A percentile compares a stretch with the other conserved stretches of the same genome.
These are phyloP conservation scores for Colletotrichum chrysophilum DNA, from an alignment of 2,329 filamentous ascomycete genomes.

Conservation along the genomic window DNA sequence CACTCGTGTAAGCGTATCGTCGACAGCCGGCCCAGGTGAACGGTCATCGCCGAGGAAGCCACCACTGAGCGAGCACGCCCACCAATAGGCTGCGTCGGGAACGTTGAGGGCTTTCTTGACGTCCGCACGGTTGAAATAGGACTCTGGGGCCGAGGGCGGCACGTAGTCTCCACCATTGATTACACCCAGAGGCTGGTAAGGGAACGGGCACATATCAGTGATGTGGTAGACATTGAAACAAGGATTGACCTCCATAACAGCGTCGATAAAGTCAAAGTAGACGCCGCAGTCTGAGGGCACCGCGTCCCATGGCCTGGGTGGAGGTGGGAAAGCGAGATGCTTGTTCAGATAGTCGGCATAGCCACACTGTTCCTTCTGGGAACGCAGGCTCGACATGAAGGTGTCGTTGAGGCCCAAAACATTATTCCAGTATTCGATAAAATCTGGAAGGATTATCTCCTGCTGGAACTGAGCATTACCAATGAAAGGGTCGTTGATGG, in stretches of 20 bases:
- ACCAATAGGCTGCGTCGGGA: slow-evolving; percentile 40
- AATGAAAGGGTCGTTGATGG: slow-evolving; percentile 76
- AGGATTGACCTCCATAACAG: slow-evolving; percentile 66
- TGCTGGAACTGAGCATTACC: slow-evolving; percentile 53
- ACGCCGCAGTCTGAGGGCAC: slow-evolving; percentile 54
- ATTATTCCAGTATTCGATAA: slow-evolving; percentile 63
- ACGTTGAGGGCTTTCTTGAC: slow-evolving; percentile 75
- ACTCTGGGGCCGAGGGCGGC: slow-evolving; percentile 60
- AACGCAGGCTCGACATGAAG: slow-evolving; percentile 56
- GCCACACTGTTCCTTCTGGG: slow-evolving; percentile 62
- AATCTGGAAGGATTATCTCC: slow-evolving; percentile 58
- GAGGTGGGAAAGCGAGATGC: slow-evolving; percentile 68
- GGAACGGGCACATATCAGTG: slow-evolving; percentile 71
- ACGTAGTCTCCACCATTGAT: slow-evolving; percentile 53
- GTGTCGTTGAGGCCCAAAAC: slow-evolving; percentile 70
- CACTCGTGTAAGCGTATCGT: slow-evolving; percentile 26
- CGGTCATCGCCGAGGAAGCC: slow-evolving; percentile 27
- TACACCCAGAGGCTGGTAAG: slow-evolving; percentile 74
- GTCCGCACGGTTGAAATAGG: slow-evolving; percentile 76
- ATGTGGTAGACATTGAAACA: slow-evolving; percentile 86
- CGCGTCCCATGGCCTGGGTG: slow-evolving; percentile 45
- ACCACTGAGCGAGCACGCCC: slow-evolving; percentile 27
- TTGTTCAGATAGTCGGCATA: slow-evolving; percentile 64
- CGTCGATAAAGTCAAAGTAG: slow-evolving; percentile 39
- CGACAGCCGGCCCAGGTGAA: not conserved